Evolutionary conservation across 352 stramenopile species (phyloP).

Genomic region (Pythium monospermum): DNA sequence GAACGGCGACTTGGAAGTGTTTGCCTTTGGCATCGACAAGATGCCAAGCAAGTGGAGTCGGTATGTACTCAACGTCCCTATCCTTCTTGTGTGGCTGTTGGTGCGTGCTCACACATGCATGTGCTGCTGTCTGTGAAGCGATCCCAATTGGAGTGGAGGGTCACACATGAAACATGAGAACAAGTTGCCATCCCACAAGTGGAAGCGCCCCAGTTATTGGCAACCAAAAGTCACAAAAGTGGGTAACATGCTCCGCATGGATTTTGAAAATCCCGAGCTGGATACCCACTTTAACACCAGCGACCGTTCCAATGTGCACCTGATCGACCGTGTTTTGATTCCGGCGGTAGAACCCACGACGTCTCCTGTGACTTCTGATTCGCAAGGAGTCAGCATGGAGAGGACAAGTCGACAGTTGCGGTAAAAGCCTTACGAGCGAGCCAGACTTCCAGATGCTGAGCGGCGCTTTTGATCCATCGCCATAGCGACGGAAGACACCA

Average conservation of each 20-base stretch:
- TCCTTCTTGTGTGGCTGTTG: not conserved
- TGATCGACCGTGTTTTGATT: conserved; percentile 65
- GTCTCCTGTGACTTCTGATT: not conserved
- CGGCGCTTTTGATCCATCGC: too few species aligned
- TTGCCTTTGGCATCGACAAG: conserved; percentile 86
- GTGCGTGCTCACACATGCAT: conserved; percentile 1
- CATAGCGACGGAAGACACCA: too few species aligned
- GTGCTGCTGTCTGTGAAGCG: conserved; percentile 28
- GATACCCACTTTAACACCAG: conserved; percentile 67
- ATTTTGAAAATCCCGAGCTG: conserved; percentile 79
- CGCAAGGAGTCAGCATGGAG: conserved; percentile 5
- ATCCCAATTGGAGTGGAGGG: conserved; percentile 71
- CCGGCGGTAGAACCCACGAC: not conserved
- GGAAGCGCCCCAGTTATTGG: conserved; percentile 76
- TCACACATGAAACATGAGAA: conserved; percentile 48
- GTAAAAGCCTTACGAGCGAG: too few species aligned
- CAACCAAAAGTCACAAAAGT: conserved; percentile 77
- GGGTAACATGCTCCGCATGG: conserved; percentile 76
- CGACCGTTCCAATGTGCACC: conserved; percentile 77
- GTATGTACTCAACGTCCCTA: conserved; percentile 23
- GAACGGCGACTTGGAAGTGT: conserved; percentile 74
- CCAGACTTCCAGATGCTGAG: too few species aligned
- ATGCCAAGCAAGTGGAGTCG: conserved; percentile 83
- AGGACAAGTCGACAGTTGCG: too few species aligned
- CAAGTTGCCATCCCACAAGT: conserved; percentile 63